Percentiles rank a stretch among this genome's conserved stretches.
Evolutionary conservation across 108 stramenopile genomes (phyloP).

Genomic region (Fragilariopsis cylindrus): DNA sequence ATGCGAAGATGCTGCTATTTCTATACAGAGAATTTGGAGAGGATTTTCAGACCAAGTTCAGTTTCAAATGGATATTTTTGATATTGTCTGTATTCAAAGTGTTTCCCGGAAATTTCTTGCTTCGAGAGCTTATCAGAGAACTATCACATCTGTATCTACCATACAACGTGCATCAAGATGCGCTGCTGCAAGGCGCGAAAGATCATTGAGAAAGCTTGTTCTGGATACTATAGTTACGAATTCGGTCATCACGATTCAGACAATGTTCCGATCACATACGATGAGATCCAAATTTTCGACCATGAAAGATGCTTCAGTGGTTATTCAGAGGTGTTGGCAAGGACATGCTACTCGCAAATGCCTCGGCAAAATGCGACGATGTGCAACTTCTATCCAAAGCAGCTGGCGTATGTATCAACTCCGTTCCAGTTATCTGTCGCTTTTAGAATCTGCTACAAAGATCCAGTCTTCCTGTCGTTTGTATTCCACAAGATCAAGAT

Average conservation of each 20-base stretch:
- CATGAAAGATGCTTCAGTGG: slow-evolving; percentile 5
- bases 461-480: slow-evolving; percentile 7
- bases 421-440: background rate
- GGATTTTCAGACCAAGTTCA: slow-evolving; percentile 19
- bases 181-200: slow-evolving; percentile 7
- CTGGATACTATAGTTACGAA: slow-evolving; percentile 6
- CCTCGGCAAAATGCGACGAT: background rate
- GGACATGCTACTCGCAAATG: background rate
- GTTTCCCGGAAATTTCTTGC: slow-evolving; percentile 38
- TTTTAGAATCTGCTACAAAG: background rate
- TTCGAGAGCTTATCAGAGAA: background rate
- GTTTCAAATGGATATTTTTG: slow-evolving; percentile 37
- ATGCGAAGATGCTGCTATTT: slow-evolving; percentile 23
- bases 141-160: background rate
- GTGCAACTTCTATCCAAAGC: background rate
- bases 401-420: slow-evolving; percentile 6
- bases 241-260: slow-evolving; percentile 19
- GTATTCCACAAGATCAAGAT: background rate
- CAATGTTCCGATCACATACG: slow-evolving; percentile 10
- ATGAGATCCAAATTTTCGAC: background rate
- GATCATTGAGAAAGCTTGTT: background rate
- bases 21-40: slow-evolving; percentile 39
- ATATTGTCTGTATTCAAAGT: slow-evolving; percentile 45
- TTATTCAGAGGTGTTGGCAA: slow-evolving; percentile 16
- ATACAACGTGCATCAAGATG: slow-evolving; percentile 13